Evolutionary conservation across 306 rosid genomes (phyloP).

Genomic region (Carpinus fangiana): DNA sequence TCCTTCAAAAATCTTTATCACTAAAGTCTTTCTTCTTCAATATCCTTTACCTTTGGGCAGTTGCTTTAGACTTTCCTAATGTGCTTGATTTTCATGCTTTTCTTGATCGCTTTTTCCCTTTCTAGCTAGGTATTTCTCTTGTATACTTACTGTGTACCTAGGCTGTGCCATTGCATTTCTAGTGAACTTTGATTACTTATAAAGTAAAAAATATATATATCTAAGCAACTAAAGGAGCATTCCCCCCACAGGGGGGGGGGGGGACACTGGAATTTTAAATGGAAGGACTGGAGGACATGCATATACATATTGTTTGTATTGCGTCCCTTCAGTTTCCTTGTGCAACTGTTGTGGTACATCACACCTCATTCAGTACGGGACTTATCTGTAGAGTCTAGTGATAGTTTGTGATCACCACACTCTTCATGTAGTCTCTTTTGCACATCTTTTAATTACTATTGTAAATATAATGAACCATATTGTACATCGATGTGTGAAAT

Average conservation of each 20-base stretch:
- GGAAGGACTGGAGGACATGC: background rate
- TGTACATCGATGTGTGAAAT: background rate
- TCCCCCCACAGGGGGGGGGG: background rate
- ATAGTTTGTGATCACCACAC: background rate
- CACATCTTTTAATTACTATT: background rate
- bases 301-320: background rate
- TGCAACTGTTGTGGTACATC: background rate
- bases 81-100: no score
- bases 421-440: constrained; percentile 1
- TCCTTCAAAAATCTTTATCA: background rate
- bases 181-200: no score
- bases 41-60: no score
- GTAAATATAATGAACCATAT: background rate
- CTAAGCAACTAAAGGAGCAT: background rate
- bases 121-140: no score
- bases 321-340: background rate
- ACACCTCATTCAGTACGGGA: background rate
- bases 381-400: background rate
- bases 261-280: background rate
- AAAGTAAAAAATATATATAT: no score
- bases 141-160: no score
- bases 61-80: no score
- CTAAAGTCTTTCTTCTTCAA: background rate
- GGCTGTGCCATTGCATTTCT: no score
- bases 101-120: no score